phyloP scores from a whole-genome alignment of 2,329 filamentous ascomycete species.

The Whalleya microplaca region DNA sequence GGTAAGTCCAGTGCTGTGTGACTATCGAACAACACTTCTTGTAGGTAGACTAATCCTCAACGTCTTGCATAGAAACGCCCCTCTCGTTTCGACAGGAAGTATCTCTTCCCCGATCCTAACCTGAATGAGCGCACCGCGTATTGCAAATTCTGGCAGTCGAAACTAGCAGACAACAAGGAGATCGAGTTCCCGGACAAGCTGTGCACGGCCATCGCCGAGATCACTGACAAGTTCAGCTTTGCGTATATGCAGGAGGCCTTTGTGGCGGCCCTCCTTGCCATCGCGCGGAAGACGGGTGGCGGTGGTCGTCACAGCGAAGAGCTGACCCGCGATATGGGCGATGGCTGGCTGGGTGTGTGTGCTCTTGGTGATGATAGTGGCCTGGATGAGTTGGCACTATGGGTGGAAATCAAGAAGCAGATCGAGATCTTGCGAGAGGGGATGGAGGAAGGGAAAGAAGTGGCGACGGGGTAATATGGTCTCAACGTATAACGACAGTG shows the following conservation, averaged over 20 bases:
- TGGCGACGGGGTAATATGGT: background rate
- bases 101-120: conserved; percentile 63
- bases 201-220: conserved; percentile 60
- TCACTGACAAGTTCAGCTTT: conserved; percentile 69
- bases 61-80: conserved; percentile 56
- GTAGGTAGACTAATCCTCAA: too few species aligned
- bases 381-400: conserved; percentile 57
- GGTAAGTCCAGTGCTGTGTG: conserved; percentile 38
- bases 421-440: conserved; percentile 63
- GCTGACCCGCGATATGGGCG: conserved; percentile 36
- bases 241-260: conserved; percentile 74
- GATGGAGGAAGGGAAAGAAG: conserved; percentile 46
- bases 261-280: conserved; percentile 63
- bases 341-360: conserved; percentile 44
- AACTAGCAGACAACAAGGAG: conserved; percentile 58
- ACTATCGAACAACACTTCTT: too few species aligned
- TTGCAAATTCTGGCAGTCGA: conserved; percentile 64
- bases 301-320: conserved; percentile 32
- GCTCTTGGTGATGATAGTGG: conserved; percentile 29
- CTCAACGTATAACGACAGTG: background rate
- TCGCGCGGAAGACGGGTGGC: conserved; percentile 46
- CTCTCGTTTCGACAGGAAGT: conserved; percentile 69
- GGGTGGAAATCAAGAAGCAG: conserved; percentile 67
- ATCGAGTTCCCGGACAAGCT: conserved; percentile 65
- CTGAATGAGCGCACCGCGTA: conserved; percentile 60